Percentiles rank a stretch among this genome's conserved stretches.
Evolutionary conservation across 2,329 filamentous ascomycete species (phyloP).

Genomic region (Fusarium paranaense): DNA sequence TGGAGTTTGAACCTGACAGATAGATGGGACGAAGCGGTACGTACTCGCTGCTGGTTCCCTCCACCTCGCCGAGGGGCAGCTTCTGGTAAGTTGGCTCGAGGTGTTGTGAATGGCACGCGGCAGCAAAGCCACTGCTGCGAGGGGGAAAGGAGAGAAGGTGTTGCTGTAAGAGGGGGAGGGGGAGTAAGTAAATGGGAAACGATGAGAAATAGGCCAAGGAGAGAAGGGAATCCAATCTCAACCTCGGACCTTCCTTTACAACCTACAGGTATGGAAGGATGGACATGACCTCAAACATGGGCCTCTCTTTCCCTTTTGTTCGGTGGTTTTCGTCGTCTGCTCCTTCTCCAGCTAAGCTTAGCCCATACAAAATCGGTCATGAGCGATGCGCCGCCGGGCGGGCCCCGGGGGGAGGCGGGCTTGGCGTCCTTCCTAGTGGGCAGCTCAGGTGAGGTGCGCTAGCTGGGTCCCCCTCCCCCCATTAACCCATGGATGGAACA

Average conservation of each 20-base stretch:
- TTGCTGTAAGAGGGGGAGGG: background rate
- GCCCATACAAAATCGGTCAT: slow-evolving; percentile 21
- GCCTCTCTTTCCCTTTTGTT: slow-evolving; percentile 25
- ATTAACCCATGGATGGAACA: background rate
- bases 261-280: background rate
- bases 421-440: slow-evolving; percentile 20
- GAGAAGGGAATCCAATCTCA: slow-evolving; percentile 4
- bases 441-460: slow-evolving; percentile 7
- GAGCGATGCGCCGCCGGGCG: slow-evolving; percentile 15
- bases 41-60: slow-evolving; percentile 16
- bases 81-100: slow-evolving; percentile 2
- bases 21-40: slow-evolving; percentile 23
- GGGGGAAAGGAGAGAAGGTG: slow-evolving; percentile 1
- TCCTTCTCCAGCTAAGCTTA: slow-evolving; percentile 26
- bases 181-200: background rate
- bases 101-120: slow-evolving; percentile 12
- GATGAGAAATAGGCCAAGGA: slow-evolving; percentile 12
- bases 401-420: slow-evolving; percentile 12
- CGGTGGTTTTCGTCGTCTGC: slow-evolving; percentile 14
- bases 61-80: slow-evolving; percentile 8
- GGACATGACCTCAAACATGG: slow-evolving; percentile 8
- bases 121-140: slow-evolving; percentile 22
- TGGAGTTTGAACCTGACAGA: background rate
- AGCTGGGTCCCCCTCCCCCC: slow-evolving; percentile 15
- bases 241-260: slow-evolving; percentile 7